Conservation (phyloP, 2,329 filamentous ascomycete species). For the Lachnellula cervina region DNA sequence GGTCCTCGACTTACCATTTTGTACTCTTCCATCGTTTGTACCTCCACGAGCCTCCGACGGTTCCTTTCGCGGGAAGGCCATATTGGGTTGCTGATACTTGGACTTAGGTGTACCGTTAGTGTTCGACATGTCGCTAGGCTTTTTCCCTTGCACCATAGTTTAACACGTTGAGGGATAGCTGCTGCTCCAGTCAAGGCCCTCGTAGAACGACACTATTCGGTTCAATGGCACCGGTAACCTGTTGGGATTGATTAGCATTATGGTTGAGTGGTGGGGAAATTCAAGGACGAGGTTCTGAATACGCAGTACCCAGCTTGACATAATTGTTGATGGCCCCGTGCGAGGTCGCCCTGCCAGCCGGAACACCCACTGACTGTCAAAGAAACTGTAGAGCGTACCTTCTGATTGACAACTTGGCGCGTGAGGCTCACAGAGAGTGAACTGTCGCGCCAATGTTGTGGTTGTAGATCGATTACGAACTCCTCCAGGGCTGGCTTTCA, state of each 20-base stretch:
- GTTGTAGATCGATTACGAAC: conserved; percentile 16
- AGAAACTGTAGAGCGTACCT: conserved; percentile 9
- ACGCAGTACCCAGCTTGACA: background rate
- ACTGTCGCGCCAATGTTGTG: conserved; percentile 19
- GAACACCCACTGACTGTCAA: background rate
- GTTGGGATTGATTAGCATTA: conserved; percentile 1
- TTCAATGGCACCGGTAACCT: conserved; percentile 11
- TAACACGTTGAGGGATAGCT: conserved; percentile 9
- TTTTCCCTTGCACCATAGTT: conserved; percentile 59
- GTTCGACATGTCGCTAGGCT: conserved; percentile 36
- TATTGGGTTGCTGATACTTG: conserved; percentile 43
- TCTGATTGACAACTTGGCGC: conserved; percentile 13
- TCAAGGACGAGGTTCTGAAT: background rate
- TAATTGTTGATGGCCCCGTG: background rate
- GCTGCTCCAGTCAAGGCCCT: conserved; percentile 1
- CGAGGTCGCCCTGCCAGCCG: background rate
- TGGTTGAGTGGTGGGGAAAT: background rate
- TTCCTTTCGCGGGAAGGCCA: conserved; percentile 59
- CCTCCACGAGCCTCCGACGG: conserved; percentile 46
- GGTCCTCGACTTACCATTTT: conserved; percentile 50
- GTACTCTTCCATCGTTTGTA: conserved; percentile 41
- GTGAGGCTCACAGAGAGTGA: conserved; percentile 7
- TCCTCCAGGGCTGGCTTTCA: conserved; percentile 14
- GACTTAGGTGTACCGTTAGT: conserved; percentile 43
- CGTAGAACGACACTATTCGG: background rate